Evolutionary conservation across 352 stramenopile species (phyloP), one percentile per base, ranked within the genome.

Genomic region (Phytophthora pluvialis): DNA sequence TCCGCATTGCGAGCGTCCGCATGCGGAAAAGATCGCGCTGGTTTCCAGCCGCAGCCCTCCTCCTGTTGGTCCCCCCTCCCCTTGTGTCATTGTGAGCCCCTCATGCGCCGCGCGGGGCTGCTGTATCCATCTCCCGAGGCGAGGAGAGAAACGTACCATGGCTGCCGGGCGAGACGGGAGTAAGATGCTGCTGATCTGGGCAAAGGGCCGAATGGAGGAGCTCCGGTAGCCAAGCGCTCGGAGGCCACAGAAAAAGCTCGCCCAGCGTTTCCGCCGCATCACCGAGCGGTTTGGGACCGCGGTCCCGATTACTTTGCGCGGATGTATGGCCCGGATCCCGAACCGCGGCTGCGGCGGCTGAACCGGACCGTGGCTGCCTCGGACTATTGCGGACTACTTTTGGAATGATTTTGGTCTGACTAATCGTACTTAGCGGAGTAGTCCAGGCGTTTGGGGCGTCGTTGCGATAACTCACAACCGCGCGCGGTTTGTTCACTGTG

Each of bases 181-280:
- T 74, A 68, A 68, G 67, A 70, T 75, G 69, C 73, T 73, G 70
- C 68, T 76, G 73, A 76, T 71, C 64, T 67, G 72, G 32, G 69
- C 44, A 63, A 72, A 75, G 75, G 58, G 62, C 59, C 67, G 62
- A 75, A 78, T 77, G 69, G 70, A 67, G 29, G n/a, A 65, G 57
- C 58, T 62, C 4, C 33, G 32, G 25, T 59, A 48, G 52, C 59
- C 53, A 67, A 78, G 61, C 72, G 61, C 60, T 66, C 32, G 15
- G 57, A 70, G 46, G 60, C 69, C 69, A 80, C 64, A 70, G 50
- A 64, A 64, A 74, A 63, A 68, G 32, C 49, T 62, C 49, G 40
- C 58, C 31, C 53, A 45, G 49, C 38, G 33, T 51, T 59, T 54
- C 36, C 25, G 31, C 42, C 55, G 53, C 38, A 61, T 46, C 40